phyloP scores from a whole-genome alignment of 2,329 filamentous ascomycete species.

The Colletotrichum siamense region DNA sequence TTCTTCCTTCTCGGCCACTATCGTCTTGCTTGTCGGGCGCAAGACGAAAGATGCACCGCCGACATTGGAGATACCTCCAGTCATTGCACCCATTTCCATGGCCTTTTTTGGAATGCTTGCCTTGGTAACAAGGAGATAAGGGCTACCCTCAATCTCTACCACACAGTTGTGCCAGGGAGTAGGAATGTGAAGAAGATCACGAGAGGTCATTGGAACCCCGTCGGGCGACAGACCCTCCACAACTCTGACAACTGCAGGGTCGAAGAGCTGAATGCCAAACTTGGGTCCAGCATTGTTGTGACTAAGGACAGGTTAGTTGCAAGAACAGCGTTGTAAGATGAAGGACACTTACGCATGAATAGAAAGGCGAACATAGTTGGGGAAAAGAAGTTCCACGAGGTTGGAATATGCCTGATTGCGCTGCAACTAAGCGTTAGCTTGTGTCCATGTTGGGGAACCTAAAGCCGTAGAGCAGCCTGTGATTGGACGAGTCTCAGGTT shows the following conservation, averaged over 20 bases:
- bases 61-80: neutral
- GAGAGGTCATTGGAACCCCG: constrained; percentile 18
- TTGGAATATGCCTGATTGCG: constrained; percentile 54
- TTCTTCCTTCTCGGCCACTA: neutral
- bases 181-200: constrained; percentile 37
- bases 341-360: constrained; percentile 45
- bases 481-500: neutral
- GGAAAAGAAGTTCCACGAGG: constrained; percentile 49
- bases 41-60: constrained; percentile 1
- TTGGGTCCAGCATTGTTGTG: constrained; percentile 46
- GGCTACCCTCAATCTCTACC: constrained; percentile 29
- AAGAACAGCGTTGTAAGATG: neutral
- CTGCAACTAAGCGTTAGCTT: constrained; percentile 12
- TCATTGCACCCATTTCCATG: constrained; percentile 2
- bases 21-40: neutral
- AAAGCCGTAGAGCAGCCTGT: neutral
- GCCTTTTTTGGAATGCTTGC: constrained; percentile 21
- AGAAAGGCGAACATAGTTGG: constrained; percentile 49
- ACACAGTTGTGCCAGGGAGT: constrained; percentile 50
- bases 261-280: constrained; percentile 45
- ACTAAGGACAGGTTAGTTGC: neutral
- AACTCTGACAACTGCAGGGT: constrained; percentile 32
- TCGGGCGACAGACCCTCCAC: constrained; percentile 35
- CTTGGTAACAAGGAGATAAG: constrained; percentile 26
- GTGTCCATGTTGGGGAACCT: neutral